Base-by-base conservation (phyloP, 140 eudicot genomes). In the Cichorium intybus region DNA sequence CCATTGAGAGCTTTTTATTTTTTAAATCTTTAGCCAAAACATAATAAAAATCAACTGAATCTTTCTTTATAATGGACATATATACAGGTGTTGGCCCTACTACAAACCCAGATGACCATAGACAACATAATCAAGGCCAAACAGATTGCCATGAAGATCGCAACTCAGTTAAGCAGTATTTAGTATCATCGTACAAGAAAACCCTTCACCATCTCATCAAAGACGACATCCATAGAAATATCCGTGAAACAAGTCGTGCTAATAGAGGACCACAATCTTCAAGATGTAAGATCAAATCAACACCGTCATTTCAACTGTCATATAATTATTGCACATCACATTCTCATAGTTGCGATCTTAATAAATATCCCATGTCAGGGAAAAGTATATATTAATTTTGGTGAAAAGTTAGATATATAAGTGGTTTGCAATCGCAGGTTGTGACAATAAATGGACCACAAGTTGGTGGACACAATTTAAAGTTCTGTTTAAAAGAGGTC, bases 401-500 rank as follows among this genome's bases (percentile, higher is more conserved):
- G 62, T 48, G 43, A 27, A 37, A 26, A 35, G 23, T 48, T 28
- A 31, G 28, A 67, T 26, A n/a, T 39, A 52, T 67, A 59, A 66
- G 75, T 75, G 75, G 75, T 45, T 45, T 64, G 53, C 4, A 31
- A 47, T 63, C 51, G 41, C 79, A 85, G 95, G 92, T 64, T 79
- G 73, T 31, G 98, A 88, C 16, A 57, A 78, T 2, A 76, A 72
- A 73, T 92, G 98, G 98, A 81, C 80, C 60, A 92, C 90, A 16
- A 79, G 82, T 22, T 92, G 98, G 98, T 88, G 98, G 92, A 66
- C 82, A 58, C 98, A 92, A 71, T 92, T 88, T 69, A 92, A 81
- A 61, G 96, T 92, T 66, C 68, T 92, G 78, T 80, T 92, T 2
- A 73, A 76, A 78, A 82, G 96, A 66, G 96, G 98, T 6, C 79